Base-by-base conservation (phyloP, 106 monocot species). In the Dendrobium huoshanense region DNA sequence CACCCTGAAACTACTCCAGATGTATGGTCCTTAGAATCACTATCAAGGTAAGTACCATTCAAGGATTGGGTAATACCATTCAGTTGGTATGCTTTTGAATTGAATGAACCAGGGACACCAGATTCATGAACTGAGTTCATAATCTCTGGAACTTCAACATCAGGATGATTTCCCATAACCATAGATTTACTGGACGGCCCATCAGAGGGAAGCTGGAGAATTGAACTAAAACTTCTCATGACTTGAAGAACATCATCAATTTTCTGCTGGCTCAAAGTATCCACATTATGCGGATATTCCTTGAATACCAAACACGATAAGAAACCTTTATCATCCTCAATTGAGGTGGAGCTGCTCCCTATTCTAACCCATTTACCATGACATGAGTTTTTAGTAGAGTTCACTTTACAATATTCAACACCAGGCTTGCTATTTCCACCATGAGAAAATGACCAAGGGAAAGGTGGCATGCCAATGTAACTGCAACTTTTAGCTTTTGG, bases 291-390 rank as follows among this genome's bases (percentile, higher is more conserved):
- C 19, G 55, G 51, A 74, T 37, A 61, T 64, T 80, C 55, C 77
- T 75, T 77, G 16, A 74, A 10, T 64, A 85, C 84, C n/a, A 88
- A 75, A 13, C 84, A 84, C 33, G 67, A 41, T 27, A 58, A 82
- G 82, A 47, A 75, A 76, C 41, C 84, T 0, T 49, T 58, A 42
- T 64, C 77, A 80, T 68, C 79, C 22, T 68, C 77, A 75, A 31
- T 27, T 48, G 85, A 82, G 67, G 77, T 79, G 47, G 79, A 80
- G 68, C 51, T 67, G 25, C 80, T 81, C 18, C 80, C 85, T 70
- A 94, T 87, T 83, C 89, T 90, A 83, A 87, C 80, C 97, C 97
- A 98, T 78, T 81, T 90, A 61, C 86, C 74, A 72, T 87, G 90
- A 59, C 78, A 83, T 4, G 68, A 55, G 82, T 59, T 89, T 82